Base-by-base conservation (phyloP, 352 stramenopile species). In the Phytophthora megakarya region DNA sequence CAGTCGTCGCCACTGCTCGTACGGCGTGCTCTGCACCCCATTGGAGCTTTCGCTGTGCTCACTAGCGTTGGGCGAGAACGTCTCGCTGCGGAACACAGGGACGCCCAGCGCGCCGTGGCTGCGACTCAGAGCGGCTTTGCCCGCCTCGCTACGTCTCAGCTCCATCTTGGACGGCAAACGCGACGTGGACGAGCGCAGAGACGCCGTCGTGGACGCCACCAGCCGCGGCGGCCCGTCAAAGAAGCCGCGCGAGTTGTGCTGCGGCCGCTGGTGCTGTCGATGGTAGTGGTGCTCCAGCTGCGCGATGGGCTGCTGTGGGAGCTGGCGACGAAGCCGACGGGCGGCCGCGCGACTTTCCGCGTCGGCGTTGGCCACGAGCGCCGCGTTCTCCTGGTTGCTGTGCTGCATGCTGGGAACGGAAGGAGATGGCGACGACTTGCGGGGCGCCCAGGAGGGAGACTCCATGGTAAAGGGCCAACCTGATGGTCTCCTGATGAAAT, bases 71-170 rank as follows among this genome's bases (percentile, higher is more conserved):
- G 46, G 63, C 18, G 42, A 72, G 53, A 70, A 73, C 32, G 52
- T 53, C 15, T 55, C 46, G 46, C 73, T 83, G 12, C 75, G 76
- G 26, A 92, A 76, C 11, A 69, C 67, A 13, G 83, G 80, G 45
- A 86, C 81, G 3, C 67, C 63, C 66, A 63, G 1, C 9, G 55
- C 54, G 0, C 61, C 61, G 30, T 69, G 53, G 32, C 46, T 69
- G 21, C 53, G 46, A 56, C 51, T 74, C 3, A 64, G 21, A 3
- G 65, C n/a, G 11, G 51, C 53, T 23, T 60, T 60, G 15, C 52
- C 30, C 10, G 16, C 35, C 16, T 77, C 60, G n/a, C 58, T 68
- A 0, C 51, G 54, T 15, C 60, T n/a, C 10, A 74, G 43, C 39
- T 72, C 60, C 38, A 61, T 55, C 25, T 54, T 64, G 10, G 69